These are phyloP conservation scores for Neofusicoccum sp. DNA, from an alignment of 2,329 filamentous ascomycete species.

Conservation along the genomic window DNA sequence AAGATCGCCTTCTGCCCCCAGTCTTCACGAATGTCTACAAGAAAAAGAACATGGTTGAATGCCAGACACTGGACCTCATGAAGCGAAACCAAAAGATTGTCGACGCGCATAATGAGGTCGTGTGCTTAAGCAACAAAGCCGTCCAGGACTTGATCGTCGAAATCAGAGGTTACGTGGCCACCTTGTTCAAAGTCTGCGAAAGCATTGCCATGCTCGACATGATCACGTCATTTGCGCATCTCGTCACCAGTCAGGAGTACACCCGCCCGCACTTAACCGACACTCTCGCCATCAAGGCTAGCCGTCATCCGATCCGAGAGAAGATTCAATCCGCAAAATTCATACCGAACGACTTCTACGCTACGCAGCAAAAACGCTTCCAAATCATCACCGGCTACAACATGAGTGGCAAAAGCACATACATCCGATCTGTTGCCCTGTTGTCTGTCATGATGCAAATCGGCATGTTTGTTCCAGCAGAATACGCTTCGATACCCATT, in stretches of 20 bases:
- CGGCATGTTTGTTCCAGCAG: slow-evolving; percentile 85
- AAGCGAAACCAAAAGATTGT: slow-evolving; percentile 74
- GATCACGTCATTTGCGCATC: slow-evolving; percentile 55
- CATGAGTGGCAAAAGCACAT: slow-evolving; percentile 96
- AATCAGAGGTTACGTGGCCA: slow-evolving; percentile 71
- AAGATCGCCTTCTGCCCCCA: slow-evolving; percentile 62
- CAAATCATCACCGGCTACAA: slow-evolving; percentile 96
- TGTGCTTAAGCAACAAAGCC: slow-evolving; percentile 78
- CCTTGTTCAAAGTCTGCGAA: slow-evolving; percentile 83
- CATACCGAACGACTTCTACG: slow-evolving; percentile 89
- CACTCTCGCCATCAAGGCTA: slow-evolving; percentile 71
- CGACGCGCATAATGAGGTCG: slow-evolving; percentile 80
- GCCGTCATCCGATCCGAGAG: slow-evolving; percentile 78
- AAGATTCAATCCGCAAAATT: slow-evolving; percentile 70
- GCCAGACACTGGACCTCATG: slow-evolving; percentile 81
- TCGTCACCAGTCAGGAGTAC: slow-evolving; percentile 69
- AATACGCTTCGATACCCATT: slow-evolving; percentile 80
- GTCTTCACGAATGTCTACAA: slow-evolving; percentile 76
- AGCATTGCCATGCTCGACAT: slow-evolving; percentile 86
- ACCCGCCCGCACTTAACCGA: slow-evolving; percentile 69
- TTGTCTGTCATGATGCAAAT: slow-evolving; percentile 93
- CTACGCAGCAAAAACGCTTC: slow-evolving; percentile 77
- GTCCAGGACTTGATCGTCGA: slow-evolving; percentile 71
- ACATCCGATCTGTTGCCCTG: slow-evolving; percentile 82
- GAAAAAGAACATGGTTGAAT: slow-evolving; percentile 78